Evolutionary conservation across 1,284 basidiomycete species (phyloP).

Genomic region (Anthracocystis walkeri): DNA sequence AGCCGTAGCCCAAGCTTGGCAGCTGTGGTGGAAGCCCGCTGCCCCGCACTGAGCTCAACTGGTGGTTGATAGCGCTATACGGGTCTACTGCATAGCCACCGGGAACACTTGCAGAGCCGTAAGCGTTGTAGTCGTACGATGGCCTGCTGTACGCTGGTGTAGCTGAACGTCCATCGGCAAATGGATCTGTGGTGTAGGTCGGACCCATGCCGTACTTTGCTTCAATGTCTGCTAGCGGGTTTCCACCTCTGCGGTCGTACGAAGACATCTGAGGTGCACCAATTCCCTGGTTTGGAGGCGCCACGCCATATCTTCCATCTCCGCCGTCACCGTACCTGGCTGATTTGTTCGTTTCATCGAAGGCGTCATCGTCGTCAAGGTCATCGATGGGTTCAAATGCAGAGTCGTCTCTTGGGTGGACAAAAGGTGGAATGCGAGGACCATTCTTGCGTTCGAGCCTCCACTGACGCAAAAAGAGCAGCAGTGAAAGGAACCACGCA

Average conservation of each 20-base stretch:
- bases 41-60: conserved; percentile 26
- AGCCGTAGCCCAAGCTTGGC: conserved; percentile 42
- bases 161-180: conserved; percentile 31
- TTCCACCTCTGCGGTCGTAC: conserved; percentile 41
- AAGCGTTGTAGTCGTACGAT: conserved; percentile 52
- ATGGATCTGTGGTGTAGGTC: conserved; percentile 31
- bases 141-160: conserved; percentile 31
- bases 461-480: conserved; percentile 62
- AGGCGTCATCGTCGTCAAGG: conserved; percentile 44
- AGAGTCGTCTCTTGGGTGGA: conserved; percentile 58
- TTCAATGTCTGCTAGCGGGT: conserved; percentile 55
- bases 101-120: conserved; percentile 17
- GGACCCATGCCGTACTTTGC: conserved; percentile 53
- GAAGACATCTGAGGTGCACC: conserved; percentile 24
- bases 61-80: conserved; percentile 49
- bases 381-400: conserved; percentile 62
- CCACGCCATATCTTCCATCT: conserved; percentile 27
- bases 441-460: conserved; percentile 62
- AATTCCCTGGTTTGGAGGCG: neutral
- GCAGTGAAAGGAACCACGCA: conserved; percentile 48
- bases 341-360: conserved; percentile 34
- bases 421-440: conserved; percentile 63
- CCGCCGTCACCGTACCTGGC: conserved; percentile 50
- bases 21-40: conserved; percentile 45
- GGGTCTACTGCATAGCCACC: conserved; percentile 43